Evolutionary conservation across 768 basidiomycete genomes (phyloP), one percentile per base, ranked within the genome.

Genomic region (Amanita thiersii): DNA sequence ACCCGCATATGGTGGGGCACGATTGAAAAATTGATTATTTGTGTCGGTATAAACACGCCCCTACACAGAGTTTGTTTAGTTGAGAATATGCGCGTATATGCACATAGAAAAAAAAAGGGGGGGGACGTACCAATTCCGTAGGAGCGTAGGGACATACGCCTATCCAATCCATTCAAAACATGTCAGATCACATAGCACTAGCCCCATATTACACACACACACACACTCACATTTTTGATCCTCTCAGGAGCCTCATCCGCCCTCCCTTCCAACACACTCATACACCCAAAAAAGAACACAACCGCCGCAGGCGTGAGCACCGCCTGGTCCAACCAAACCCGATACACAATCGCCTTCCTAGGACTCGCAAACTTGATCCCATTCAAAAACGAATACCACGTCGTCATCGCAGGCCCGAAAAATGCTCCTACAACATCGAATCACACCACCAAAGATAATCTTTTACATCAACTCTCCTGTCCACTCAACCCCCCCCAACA

Each of bases 321-420:
- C 4, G 75, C 73, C 61, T 94, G 91, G 57, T 93, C 91, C 19
- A 92, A 68, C 60, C 73, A 86, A 4, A 88, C 85, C 85, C 82
- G 67, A 51, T 80, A 81, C 7, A 78, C 55, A 29, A 84, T 57
- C 0, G 70, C 79, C 47, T 62, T 72, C 0, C 68, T 75, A 1
- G 79, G 79, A 43, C 61, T 75, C 1, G 75, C 48, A 55, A 90
- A 85, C 48, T 79, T 76, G 48, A 91, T 68, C 5, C 79, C 61
- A 51, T 86, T 79, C 41, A 92, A 69, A 45, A 81, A 62, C 39
- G 73, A 65, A 52, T 85, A 88, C 89, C 90, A 93, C 46, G 77
- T 82, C 1, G 87, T 86, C 56, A 92, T 68, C 10, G 73, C 68
- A 3, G 91, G 88, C 2, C 86, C 89, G 59, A 93, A 90, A 40